Conservation (phyloP, 345 rosid genomes). For the Heritiera littoralis region DNA sequence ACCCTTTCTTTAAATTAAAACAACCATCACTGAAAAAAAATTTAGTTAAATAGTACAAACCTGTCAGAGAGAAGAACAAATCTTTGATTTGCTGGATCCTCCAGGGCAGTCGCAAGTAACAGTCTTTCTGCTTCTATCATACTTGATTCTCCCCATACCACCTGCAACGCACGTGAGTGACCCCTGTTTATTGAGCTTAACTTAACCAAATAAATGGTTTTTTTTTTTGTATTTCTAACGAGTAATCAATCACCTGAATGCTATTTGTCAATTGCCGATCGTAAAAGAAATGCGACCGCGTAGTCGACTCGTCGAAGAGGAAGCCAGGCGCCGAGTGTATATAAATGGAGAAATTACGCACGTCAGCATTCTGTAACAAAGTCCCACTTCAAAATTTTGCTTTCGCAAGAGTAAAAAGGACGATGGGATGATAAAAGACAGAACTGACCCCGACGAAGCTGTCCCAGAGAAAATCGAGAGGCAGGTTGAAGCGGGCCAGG, state of each 20-base stretch:
- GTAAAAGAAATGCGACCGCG: constrained; percentile 70
- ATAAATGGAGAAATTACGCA: constrained; percentile 61
- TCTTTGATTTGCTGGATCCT: constrained; percentile 83
- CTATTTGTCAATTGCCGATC: constrained; percentile 71
- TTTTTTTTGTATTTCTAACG: too few relatives aligned
- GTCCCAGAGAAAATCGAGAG: constrained; percentile 74
- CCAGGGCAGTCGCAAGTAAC: constrained; percentile 68
- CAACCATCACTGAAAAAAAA: too few relatives aligned
- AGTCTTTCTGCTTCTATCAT: constrained; percentile 91
- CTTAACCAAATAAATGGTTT: background rate
- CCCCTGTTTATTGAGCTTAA: background rate
- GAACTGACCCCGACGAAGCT: constrained; percentile 62
- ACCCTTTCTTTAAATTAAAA: too few relatives aligned
- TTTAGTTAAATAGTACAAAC: constrained; percentile 28
- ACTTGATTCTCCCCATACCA: constrained; percentile 88
- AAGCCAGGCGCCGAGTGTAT: constrained; percentile 82
- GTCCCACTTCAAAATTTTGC: background rate
- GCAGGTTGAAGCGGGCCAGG: constrained; percentile 57
- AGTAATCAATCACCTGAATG: constrained; percentile 51
- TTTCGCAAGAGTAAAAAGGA: background rate
- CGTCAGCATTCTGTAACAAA: constrained; percentile 54
- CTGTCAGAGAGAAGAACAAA: constrained; percentile 94
- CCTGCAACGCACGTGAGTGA: constrained; percentile 41
- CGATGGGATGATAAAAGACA: background rate
- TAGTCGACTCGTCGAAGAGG: constrained; percentile 64